Base-by-base conservation (phyloP, 768 basidiomycete species). In the Chlorophyllum brunneum region DNA sequence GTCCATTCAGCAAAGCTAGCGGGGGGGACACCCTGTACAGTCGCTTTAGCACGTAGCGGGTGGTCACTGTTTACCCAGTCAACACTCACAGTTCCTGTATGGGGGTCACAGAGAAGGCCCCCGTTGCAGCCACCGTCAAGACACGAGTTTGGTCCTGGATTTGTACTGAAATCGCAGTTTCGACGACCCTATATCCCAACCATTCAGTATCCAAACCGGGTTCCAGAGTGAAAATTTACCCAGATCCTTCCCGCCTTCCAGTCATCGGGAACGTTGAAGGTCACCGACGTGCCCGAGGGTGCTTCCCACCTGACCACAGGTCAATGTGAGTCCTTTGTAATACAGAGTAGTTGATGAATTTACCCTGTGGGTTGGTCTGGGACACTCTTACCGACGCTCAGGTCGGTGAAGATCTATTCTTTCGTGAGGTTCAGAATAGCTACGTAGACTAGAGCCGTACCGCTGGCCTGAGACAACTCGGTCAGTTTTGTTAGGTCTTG, bases 1-100 rank as follows among this genome's bases (percentile, higher is more conserved):
- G 81, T 85, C 68, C 78, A 86, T 57, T 87, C 84, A 0, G 86
- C 86, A 33, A 86, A 68, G 1, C 78, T 75, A 3, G 81, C 85
- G 41, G 86, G 86, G 27, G 85, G 83, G 13, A 82, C 76, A 47
- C 81, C 73, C n/a, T n/a, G n/a, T n/a, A n/a, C n/a, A n/a, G n/a
- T n/a, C n/a, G n/a, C n/a, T n/a, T n/a, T n/a, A n/a, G n/a, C n/a
- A n/a, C n/a, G n/a, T n/a, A n/a, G n/a, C n/a, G n/a, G n/a, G n/a
- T n/a, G n/a, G n/a, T n/a, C n/a, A n/a, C n/a, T n/a, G n/a, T n/a
- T n/a, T n/a, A n/a, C n/a, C n/a, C n/a, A n/a, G n/a, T n/a, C n/a
- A n/a, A 18, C n/a, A 53, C 67, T 58, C 56, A 73, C 73, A n/a
- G 79, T 80, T 34, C 78, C 82, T 13, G 71, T 71, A 26, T 60